Evolutionary conservation across 2,329 filamentous ascomycete species (phyloP), one percentile per base, ranked within the genome.

Genomic region (Moelleriella libera): DNA sequence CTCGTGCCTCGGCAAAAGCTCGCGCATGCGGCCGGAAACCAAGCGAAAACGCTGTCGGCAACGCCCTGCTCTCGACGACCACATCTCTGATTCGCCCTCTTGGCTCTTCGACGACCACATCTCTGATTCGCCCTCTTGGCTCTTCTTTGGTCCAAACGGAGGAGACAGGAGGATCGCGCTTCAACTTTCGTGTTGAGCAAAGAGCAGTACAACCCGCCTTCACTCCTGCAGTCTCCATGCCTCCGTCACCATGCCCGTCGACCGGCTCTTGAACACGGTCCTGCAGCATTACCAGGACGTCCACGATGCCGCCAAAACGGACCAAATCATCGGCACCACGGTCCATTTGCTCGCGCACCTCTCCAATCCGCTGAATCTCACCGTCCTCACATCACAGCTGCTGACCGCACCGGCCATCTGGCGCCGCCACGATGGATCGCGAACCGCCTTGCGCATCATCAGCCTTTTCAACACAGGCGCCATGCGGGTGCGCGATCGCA

Each of bases 281-380:
- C 68, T 88, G 53, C 74, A 80, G 54, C 66, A 71, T 48, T 78
- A 72, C 58, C 75, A 74, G 59, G 70, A 75, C 53, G 62, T 71
- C 45, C 72, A 73, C 60, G 68, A 75, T 61, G 65, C 67, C 45
- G 58, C 61, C 47, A 69, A 68, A 53, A 75, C 71, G 29, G 68
- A 76, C 52, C 73, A 76, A 60, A 72, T 81, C 55, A 68, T 85
- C 57, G 79, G 75, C 52, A 83, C 80, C 43, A 84, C 83, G 12
- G 73, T 77, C 14, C 76, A 79, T 40, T 75, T 88, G 31, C 71
- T 89, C 48, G 76, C 80, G 12, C 76, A 76, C 45, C 76, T 88
- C 46, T 79, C 78, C 51, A 88, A 88, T 58, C 83, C 83, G 11
- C 74, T 85, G 48, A 89, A 89, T 61, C 71, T 88, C 56, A 77